Percentiles rank a stretch among this genome's conserved stretches.
These are phyloP conservation scores for Heimioporus retisporus DNA, from an alignment of 1,284 basidiomycete genomes.

Conservation along the genomic window DNA sequence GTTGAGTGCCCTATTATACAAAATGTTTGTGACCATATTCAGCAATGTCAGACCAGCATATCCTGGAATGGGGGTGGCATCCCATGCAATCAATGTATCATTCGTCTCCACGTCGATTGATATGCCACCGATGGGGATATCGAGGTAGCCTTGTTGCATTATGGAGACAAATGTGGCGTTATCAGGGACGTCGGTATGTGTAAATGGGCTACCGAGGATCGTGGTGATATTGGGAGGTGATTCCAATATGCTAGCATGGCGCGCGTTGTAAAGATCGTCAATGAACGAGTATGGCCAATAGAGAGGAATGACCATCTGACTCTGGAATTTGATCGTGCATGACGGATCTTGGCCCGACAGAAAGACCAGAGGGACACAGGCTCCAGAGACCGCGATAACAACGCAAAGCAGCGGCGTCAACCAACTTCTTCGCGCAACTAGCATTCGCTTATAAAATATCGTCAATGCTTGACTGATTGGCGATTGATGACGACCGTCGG, in stretches of 20 bases:
- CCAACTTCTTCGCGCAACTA: slow-evolving; percentile 77
- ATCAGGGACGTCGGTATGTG: slow-evolving; percentile 52
- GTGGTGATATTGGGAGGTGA: slow-evolving; percentile 59
- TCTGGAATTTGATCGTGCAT: slow-evolving; percentile 55
- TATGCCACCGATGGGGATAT: slow-evolving; percentile 68
- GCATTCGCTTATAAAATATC: slow-evolving; percentile 78
- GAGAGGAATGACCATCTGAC: slow-evolving; percentile 52
- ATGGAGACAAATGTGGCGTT: slow-evolving; percentile 65
- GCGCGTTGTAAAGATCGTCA: slow-evolving; percentile 29
- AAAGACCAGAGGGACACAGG: slow-evolving; percentile 75
- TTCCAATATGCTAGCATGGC: slow-evolving; percentile 44
- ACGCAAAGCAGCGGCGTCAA: slow-evolving; percentile 71
- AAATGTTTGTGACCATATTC: slow-evolving; percentile 74
- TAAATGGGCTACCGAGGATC: slow-evolving; percentile 52
- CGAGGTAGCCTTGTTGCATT: slow-evolving; percentile 58
- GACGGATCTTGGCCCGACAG: slow-evolving; percentile 60
- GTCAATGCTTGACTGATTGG: slow-evolving; percentile 71
- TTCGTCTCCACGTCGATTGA: slow-evolving; percentile 62
- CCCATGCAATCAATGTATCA: slow-evolving; percentile 69
- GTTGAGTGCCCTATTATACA: slow-evolving; percentile 70
- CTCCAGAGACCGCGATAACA: slow-evolving; percentile 69
- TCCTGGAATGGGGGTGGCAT: slow-evolving; percentile 63
- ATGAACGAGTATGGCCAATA: slow-evolving; percentile 60
- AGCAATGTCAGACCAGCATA: slow-evolving; percentile 67
- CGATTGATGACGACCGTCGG: slow-evolving; percentile 61